Base-by-base conservation (phyloP, 2,329 filamentous ascomycete genomes). In the Dendrostoma leiphaemia region DNA sequence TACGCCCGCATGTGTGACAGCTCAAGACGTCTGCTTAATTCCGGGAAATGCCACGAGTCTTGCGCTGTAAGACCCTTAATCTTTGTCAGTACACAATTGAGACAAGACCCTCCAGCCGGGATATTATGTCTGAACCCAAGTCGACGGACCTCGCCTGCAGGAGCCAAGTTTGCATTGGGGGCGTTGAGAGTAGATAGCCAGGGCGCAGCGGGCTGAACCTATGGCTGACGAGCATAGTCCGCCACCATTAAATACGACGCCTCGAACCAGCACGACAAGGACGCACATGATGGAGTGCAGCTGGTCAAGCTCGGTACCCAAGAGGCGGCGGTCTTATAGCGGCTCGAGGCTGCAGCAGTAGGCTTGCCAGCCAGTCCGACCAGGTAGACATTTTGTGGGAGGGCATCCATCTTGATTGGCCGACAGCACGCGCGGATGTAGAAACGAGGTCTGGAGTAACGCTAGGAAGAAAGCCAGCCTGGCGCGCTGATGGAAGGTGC, bases 91-190 rank as follows among this genome's bases (percentile, higher is more conserved):
- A 24, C 2, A n/a, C 4, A 26, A 13, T 48, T 37, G 21, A 32
- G 21, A 1, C 23, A 24, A 24, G 34, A 21, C 44, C 31, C 15
- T 9, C 15, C 31, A 47, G 45, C 31, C 45, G 29, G 46, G 8
- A 12, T 38, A 12, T 10, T 13, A 21, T 29, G 31, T 38, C 23
- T 38, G 24, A 23, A 21, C 40, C 46, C 10, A 40, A 21, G 28
- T 54, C 19, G 4, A 31, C 54, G 54, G 54, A 50, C 28, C 54
- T 57, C 54, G 54, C 54, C 54, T 54, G 53, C 28, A 45, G 35
- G 34, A 32, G 24, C 46, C 41, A 50, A 41, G 50, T 40, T 28
- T 19, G 29, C 23, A 40, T 32, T 35, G 34, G 51, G n/a, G 40
- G 31, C 34, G 51, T 34, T 43, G 38, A 29, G 40, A 46, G 40